These are phyloP conservation scores for Phytophthora pistaciae DNA, from an alignment of 352 stramenopile genomes.

Conservation along the genomic window DNA sequence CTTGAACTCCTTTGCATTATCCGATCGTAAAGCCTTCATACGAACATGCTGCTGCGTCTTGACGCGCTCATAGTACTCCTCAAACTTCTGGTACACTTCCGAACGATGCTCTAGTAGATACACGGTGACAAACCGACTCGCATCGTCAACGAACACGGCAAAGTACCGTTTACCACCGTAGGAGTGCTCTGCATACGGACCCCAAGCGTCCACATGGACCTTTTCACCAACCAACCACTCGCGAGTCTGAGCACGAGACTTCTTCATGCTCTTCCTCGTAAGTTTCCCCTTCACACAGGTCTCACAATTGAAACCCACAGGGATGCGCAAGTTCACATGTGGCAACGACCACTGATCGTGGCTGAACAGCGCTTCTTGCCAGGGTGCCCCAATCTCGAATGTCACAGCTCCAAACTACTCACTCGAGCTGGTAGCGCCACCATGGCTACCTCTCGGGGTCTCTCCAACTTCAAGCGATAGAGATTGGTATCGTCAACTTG, in stretches of 20 bases:
- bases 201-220: not conserved
- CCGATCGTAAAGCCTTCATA: slow-evolving; percentile 21
- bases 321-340: slow-evolving; percentile 1
- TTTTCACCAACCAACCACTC: slow-evolving; percentile 12
- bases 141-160: slow-evolving; percentile 23
- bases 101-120: slow-evolving; percentile 16
- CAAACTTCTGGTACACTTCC: slow-evolving; percentile 28
- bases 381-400: slow-evolving; percentile 2
- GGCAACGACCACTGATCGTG: slow-evolving; percentile 6
- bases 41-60: slow-evolving; percentile 20
- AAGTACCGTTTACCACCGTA: slow-evolving; percentile 8
- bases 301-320: slow-evolving; percentile 4
- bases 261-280: slow-evolving; percentile 1
- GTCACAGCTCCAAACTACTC: slow-evolving; percentile 4
- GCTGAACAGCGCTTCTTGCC: slow-evolving; percentile 7
- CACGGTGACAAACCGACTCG: slow-evolving; percentile 17
- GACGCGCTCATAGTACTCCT: slow-evolving; percentile 16
- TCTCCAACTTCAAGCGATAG: slow-evolving; percentile 3
- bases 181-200: not conserved
- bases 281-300: slow-evolving; percentile 5
- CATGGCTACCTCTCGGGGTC: not conserved
- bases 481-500: slow-evolving; percentile 6
- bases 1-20: slow-evolving; percentile 32
- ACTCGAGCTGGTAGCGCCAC: not conserved
- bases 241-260: not conserved